These are phyloP conservation scores for Talaromyces albobiverticillius DNA, from an alignment of 2,329 filamentous ascomycete species.

Conservation along the genomic window DNA sequence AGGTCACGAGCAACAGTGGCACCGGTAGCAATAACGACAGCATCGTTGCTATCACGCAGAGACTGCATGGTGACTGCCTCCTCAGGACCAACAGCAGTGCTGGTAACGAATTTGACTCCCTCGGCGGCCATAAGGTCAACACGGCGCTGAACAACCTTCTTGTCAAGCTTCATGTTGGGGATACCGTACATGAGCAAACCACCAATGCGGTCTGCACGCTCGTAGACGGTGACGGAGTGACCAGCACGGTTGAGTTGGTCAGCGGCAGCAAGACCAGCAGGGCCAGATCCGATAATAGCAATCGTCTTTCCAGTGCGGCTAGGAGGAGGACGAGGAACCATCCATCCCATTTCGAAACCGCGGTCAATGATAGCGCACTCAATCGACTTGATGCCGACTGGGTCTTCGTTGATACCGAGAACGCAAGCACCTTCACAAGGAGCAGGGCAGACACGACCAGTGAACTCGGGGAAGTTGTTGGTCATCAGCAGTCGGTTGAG, in stretches of 20 bases:
- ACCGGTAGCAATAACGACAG: constrained; percentile 87
- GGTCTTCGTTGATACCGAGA: constrained; percentile 93
- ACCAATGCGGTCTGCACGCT: constrained; percentile 85
- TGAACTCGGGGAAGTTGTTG: constrained; percentile 98
- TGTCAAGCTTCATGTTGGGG: constrained; percentile 99
- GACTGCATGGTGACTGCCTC: constrained; percentile 65
- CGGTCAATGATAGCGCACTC: constrained; percentile 98
- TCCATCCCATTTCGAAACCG: constrained; percentile 97
- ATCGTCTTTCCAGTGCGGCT: constrained; percentile 83
- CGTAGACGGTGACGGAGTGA: constrained; percentile 84
- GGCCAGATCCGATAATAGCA: constrained; percentile 87
- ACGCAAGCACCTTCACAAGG: constrained; percentile 96
- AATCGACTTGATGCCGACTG: constrained; percentile 96
- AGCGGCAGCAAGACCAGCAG: constrained; percentile 82
- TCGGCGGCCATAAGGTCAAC: constrained; percentile 93
- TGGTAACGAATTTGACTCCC: constrained; percentile 77
- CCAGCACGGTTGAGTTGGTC: constrained; percentile 94
- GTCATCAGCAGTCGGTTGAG: constrained; percentile 90
- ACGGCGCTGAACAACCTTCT: constrained; percentile 91
- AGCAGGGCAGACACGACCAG: constrained; percentile 92
- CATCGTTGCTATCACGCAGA: constrained; percentile 71
- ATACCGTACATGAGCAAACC: constrained; percentile 98
- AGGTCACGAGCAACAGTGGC: constrained; percentile 91
- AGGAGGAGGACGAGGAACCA: constrained; percentile 76
- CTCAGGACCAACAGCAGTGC: constrained; percentile 73